phyloP scores from a whole-genome alignment of 371 early-diverging fungal species.

The Lichtheimia corymbifera region DNA sequence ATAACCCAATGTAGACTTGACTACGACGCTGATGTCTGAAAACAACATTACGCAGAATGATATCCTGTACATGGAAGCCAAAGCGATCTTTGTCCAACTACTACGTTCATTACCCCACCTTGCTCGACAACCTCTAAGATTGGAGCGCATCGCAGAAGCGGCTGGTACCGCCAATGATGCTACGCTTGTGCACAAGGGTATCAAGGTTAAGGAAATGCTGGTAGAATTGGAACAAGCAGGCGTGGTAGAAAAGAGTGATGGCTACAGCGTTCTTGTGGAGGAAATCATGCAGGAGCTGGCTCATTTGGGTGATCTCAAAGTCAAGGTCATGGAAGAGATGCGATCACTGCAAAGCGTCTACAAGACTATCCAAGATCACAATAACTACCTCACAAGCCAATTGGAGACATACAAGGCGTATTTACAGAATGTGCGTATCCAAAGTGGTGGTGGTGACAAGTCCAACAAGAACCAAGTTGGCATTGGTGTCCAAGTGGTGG shows the following conservation, averaged over 20 bases:
- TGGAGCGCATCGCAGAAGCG: constrained; percentile 77
- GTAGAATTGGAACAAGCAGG: constrained; percentile 74
- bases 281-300: constrained; percentile 83
- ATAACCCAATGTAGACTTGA: constrained; percentile 33
- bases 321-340: constrained; percentile 80
- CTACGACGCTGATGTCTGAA: constrained; percentile 63
- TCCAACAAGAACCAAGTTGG: neutral
- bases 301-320: constrained; percentile 84
- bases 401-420: constrained; percentile 91
- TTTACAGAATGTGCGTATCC: constrained; percentile 86
- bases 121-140: constrained; percentile 50
- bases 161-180: constrained; percentile 81
- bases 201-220: constrained; percentile 90
- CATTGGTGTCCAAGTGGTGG: no score
- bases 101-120: constrained; percentile 76
- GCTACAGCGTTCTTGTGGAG: constrained; percentile 75
- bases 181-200: constrained; percentile 83
- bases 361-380: constrained; percentile 91
- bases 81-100: constrained; percentile 87
- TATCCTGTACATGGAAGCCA: constrained; percentile 90
- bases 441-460: constrained; percentile 55
- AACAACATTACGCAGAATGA: constrained; percentile 85
- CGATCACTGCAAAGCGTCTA: constrained; percentile 76
- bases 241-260: constrained; percentile 68
- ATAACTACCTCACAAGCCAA: constrained; percentile 84